These are phyloP conservation scores for Termitomyces titanicus DNA, from an alignment of 768 basidiomycete genomes.

Conservation along the genomic window DNA sequence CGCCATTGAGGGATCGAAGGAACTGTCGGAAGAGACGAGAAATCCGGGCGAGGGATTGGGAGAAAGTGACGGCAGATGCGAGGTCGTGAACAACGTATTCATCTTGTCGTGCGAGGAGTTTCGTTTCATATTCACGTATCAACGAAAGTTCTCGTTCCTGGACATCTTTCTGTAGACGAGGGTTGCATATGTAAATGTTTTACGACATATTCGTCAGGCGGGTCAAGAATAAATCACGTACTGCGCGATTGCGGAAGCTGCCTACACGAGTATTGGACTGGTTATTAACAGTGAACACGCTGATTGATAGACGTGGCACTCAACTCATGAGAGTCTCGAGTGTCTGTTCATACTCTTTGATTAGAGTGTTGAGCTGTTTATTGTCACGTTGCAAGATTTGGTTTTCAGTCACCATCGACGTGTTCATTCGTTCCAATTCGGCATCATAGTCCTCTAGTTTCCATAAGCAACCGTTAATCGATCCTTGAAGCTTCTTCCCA, in stretches of 20 bases:
- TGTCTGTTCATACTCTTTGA: slow-evolving; percentile 97
- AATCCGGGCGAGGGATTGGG: slow-evolving; percentile 64
- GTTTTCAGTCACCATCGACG: slow-evolving; percentile 77
- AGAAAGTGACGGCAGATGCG: slow-evolving; percentile 58
- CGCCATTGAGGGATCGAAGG: slow-evolving; percentile 67
- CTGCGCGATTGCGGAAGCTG: slow-evolving; percentile 84
- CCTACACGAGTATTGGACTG: slow-evolving; percentile 22
- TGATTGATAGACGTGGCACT: slow-evolving; percentile 11
- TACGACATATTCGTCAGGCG: neutral
- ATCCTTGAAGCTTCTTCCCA: neutral
- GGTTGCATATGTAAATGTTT: neutral
- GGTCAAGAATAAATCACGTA: slow-evolving; percentile 37
- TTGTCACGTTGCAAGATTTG: slow-evolving; percentile 87
- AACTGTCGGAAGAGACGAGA: slow-evolving; percentile 68
- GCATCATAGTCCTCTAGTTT: slow-evolving; percentile 80
- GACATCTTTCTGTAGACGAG: slow-evolving; percentile 67
- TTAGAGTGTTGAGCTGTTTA: slow-evolving; percentile 85
- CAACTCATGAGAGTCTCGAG: slow-evolving; percentile 90
- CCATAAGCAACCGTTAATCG: slow-evolving; percentile 14
- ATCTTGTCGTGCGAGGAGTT: slow-evolving; percentile 74
- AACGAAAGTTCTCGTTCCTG: slow-evolving; percentile 90
- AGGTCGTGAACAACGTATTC: slow-evolving; percentile 58
- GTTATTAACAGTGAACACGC: slow-evolving; percentile 1
- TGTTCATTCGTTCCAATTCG: slow-evolving; percentile 88
- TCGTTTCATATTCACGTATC: slow-evolving; percentile 86